phyloP scores from a whole-genome alignment of 2,329 filamentous ascomycete species.

The Venturia asperata region DNA sequence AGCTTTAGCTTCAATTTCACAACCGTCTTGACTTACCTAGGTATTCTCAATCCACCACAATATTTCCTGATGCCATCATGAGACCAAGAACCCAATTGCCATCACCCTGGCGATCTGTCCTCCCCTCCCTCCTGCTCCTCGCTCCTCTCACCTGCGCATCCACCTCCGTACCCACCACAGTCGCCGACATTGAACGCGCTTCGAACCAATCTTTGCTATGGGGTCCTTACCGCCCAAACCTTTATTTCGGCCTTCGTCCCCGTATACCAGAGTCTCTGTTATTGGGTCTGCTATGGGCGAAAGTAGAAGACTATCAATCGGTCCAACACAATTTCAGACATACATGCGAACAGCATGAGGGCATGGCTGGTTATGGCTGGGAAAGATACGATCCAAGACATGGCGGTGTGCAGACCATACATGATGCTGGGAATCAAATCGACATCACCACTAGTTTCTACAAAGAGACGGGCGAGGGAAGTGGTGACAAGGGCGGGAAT shows the following conservation, averaged over 20 bases:
- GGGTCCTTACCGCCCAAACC: constrained; percentile 82
- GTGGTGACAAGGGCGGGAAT: constrained; percentile 71
- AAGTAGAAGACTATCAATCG: constrained; percentile 64
- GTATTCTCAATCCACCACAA: background rate
- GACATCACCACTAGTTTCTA: constrained; percentile 88
- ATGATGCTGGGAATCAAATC: constrained; percentile 75
- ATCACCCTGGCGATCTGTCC: background rate
- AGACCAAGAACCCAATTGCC: background rate
- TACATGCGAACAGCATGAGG: constrained; percentile 87
- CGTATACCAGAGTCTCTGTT: constrained; percentile 68
- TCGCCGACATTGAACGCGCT: constrained; percentile 17
- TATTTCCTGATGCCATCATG: constrained; percentile 1
- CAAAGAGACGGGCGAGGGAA: constrained; percentile 51
- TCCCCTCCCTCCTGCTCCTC: background rate
- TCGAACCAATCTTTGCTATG: constrained; percentile 76
- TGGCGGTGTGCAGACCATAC: constrained; percentile 80
- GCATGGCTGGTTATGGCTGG: constrained; percentile 93
- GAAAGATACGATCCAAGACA: constrained; percentile 84
- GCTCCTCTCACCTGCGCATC: background rate
- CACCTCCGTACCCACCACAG: constrained; percentile 1
- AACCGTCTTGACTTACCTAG: too few relatives aligned
- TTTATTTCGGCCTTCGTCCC: constrained; percentile 81
- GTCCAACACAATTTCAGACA: constrained; percentile 74
- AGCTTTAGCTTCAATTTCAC: background rate
- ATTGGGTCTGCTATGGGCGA: constrained; percentile 75